Evolutionary conservation across 202 grass and related monocot genomes (phyloP), one percentile per base, ranked within the genome.

Genomic region (Carex sylvatica): DNA sequence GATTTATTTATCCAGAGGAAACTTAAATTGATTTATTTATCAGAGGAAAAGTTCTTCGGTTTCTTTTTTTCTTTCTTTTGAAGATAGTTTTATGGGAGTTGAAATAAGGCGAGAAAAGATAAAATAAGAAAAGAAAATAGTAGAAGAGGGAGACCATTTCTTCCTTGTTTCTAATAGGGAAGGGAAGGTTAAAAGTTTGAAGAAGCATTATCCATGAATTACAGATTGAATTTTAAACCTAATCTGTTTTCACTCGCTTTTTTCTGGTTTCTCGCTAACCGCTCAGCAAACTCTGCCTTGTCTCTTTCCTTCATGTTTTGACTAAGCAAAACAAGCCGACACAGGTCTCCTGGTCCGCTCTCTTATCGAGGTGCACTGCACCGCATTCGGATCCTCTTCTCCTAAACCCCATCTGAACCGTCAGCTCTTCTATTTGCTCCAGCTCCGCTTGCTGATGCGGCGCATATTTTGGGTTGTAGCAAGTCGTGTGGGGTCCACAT

Each of bases 221-320:
- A 74, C 46, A 52, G 1, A 54, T 52, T 74, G 22, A 16, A 75
- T 75, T 31, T 30, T 30, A 24, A 55, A 33, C 49, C 49, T 30
- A 18, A 75, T 31, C 10, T 8, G 4, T 24, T 75, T 40, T 18
- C 2, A 33, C 46, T 75, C 22, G 72, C 38, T 40, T 13, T 75
- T 75, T 26, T 75, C 24, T 55, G 26, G 49, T 55, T 53, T 75
- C 49, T 54, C 71, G 71, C 23, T 24, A 74, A 74, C 71, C 49
- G 47, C 23, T 20, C 8, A 36, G 26, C 13, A 18, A 36, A 38
- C 23, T 33, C 9, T 38, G 31, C 4, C 0, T 70, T 70, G 15
- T 68, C 65, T 38, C 6, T 68, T 66, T 33, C 5, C 22, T 62
- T 62, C 60, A 0, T 24, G 44, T 51, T 52, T 74, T 54, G 71